Percentiles rank a stretch among this genome's conserved stretches.
These are phyloP conservation scores for Fusarium foetens DNA, from an alignment of 2,329 filamentous ascomycete species.

Conservation along the genomic window DNA sequence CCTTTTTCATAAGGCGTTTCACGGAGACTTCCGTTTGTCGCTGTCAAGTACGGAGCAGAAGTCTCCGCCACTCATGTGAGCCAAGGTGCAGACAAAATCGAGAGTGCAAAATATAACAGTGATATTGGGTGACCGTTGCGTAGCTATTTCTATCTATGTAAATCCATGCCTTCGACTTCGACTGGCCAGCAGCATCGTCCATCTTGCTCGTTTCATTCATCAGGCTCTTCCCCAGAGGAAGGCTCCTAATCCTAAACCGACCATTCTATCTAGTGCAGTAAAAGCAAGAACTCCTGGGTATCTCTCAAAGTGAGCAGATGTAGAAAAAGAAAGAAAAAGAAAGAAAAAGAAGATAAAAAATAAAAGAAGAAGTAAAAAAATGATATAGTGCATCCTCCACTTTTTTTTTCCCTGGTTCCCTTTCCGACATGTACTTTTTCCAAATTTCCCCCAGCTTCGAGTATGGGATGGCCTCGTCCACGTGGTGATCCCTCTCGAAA, in stretches of 20 bases:
- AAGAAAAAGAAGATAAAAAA: slow-evolving; percentile 2
- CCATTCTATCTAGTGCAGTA: slow-evolving; percentile 43
- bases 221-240: slow-evolving; percentile 34
- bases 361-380: slow-evolving; percentile 8
- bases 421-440: slow-evolving; percentile 22
- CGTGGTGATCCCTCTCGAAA: slow-evolving; percentile 2
- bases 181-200: slow-evolving; percentile 46
- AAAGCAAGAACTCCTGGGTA: slow-evolving; percentile 43
- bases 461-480: not conserved
- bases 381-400: slow-evolving; percentile 14
- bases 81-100: not conserved
- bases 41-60: not conserved
- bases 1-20: slow-evolving; percentile 35
- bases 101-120: slow-evolving; percentile 12
- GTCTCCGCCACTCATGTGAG: not conserved
- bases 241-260: slow-evolving; percentile 39
- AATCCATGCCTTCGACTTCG: slow-evolving; percentile 37
- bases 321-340: slow-evolving; percentile 27
- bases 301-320: slow-evolving; percentile 45
- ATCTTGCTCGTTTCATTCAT: slow-evolving; percentile 46
- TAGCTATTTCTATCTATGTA: slow-evolving; percentile 43
- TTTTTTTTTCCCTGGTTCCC: slow-evolving; percentile 1
- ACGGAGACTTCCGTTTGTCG: slow-evolving; percentile 3
- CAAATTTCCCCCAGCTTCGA: slow-evolving; percentile 17
- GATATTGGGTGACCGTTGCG: slow-evolving; percentile 39